Evolutionary conservation across 257 asterid genomes (phyloP), one percentile per base, ranked within the genome.

Genomic region (Rubia yunnanensis): DNA sequence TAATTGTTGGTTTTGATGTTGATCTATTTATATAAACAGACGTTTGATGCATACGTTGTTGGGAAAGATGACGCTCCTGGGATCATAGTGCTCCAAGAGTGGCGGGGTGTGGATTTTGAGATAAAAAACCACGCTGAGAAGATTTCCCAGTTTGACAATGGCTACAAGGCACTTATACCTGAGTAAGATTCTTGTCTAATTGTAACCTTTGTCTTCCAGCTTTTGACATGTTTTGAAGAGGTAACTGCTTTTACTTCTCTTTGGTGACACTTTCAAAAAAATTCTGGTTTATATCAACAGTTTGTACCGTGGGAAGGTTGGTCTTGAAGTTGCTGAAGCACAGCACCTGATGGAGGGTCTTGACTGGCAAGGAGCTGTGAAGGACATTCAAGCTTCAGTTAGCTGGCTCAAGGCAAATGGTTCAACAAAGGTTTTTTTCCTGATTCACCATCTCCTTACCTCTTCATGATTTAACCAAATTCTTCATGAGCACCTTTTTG

Each of bases 81-180:
- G 64, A 86, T 94, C 23, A 94, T 94, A 66, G 96, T 94, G 80
- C 82, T 94, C 66, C 99, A 94, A 61, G 99, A 94, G 73, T 94
- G 97, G 99, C 90, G 97, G 96, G 99, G 97, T 64, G 92, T 94
- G 55, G 99, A 94, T 77, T 94, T 76, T 74, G 97, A 94, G 88
- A 82, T 94, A 57, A 94, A 90, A 81, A 94, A 94, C 84, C 97
- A 94, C 27, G 99, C 99, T n/a, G 75, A 80, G 78, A 94, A 83
- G 67, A 90, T 94, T 69, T 78, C 95, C 55, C 90, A 86, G 76
- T 86, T 94, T 63, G 91, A 80, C 70, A 69, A 78, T 5, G 99
- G 97, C 68, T 94, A 85, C 61, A 94, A 85, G 76, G 85, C 97
- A 39, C 83, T 94, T 60, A 94, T 94, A 69, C 97, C 99, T 0